Evolutionary conservation across 106 monocot genomes (phyloP).

Genomic region (Acorus gramineus): DNA sequence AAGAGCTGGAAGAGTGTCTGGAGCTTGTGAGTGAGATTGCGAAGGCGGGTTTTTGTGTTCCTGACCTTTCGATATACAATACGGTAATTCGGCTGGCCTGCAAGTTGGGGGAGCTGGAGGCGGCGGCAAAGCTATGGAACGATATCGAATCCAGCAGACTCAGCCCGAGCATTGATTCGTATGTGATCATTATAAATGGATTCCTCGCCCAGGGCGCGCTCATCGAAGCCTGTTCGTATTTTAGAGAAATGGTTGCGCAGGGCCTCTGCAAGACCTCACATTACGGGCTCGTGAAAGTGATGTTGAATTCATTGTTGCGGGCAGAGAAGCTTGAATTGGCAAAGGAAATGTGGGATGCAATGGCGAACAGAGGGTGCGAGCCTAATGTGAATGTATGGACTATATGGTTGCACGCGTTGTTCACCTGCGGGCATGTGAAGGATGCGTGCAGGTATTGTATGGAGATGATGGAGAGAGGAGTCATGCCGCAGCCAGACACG

Average conservation of each 20-base stretch:
- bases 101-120: constrained; percentile 65
- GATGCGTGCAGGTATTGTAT: constrained; percentile 76
- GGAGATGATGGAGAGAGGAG: constrained; percentile 80
- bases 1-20: constrained; percentile 70
- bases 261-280: constrained; percentile 60
- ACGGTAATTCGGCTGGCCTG: constrained; percentile 60
- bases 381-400: constrained; percentile 83
- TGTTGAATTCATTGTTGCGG: constrained; percentile 65
- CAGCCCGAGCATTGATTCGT: constrained; percentile 63
- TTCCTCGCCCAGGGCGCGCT: constrained; percentile 34
- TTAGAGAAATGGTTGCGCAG: constrained; percentile 66
- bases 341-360: constrained; percentile 60
- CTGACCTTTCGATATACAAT: constrained; percentile 55
- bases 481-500: constrained; percentile 89
- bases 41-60: constrained; percentile 19
- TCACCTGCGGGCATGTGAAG: constrained; percentile 59
- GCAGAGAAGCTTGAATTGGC: constrained; percentile 74
- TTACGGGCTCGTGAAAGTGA: constrained; percentile 80
- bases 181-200: constrained; percentile 61
- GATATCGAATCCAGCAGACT: constrained; percentile 57
- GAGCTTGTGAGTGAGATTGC: constrained; percentile 59
- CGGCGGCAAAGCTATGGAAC: constrained; percentile 39
- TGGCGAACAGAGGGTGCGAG: constrained; percentile 58
- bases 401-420: constrained; percentile 92
- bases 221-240: constrained; percentile 62